phyloP scores from a whole-genome alignment of 805 yeast species.

The Starmerella geochares region DNA sequence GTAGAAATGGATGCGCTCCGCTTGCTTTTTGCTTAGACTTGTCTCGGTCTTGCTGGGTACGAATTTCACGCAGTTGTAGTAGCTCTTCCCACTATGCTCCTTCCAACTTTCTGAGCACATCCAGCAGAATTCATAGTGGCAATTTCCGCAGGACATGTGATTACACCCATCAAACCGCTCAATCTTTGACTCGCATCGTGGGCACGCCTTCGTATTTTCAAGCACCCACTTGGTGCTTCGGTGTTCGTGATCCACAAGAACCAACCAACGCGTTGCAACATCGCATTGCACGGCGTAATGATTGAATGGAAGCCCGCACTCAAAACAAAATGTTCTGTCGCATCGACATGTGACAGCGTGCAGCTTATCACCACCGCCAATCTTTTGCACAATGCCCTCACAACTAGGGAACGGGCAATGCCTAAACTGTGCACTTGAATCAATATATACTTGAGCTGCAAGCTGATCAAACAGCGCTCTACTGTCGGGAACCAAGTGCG shows the following conservation, averaged over 20 bases:
- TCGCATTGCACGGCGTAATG: conserved; percentile 81
- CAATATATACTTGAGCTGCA: conserved; percentile 10
- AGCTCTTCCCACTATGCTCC: conserved; percentile 46
- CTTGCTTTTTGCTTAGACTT: conserved; percentile 9
- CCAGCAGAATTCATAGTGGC: conserved; percentile 85
- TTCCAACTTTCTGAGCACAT: conserved; percentile 72
- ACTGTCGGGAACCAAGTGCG: not conserved
- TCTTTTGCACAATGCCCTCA: conserved; percentile 26
- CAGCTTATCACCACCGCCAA: conserved; percentile 43
- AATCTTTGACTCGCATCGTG: conserved; percentile 65
- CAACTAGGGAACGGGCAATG: conserved; percentile 24
- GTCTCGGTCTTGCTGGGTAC: not conserved
- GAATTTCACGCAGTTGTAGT: conserved; percentile 50
- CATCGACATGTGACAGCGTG: conserved; percentile 49
- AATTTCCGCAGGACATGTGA: conserved; percentile 82
- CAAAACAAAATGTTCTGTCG: conserved; percentile 66
- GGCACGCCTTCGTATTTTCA: conserved; percentile 77
- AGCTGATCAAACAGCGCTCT: conserved; percentile 1
- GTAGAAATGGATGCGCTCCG: conserved; percentile 8
- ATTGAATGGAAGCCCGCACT: conserved; percentile 55
- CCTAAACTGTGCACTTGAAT: not conserved
- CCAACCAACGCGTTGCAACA: conserved; percentile 59
- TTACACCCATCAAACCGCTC: conserved; percentile 96
- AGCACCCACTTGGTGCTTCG: conserved; percentile 82
- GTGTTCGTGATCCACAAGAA: conserved; percentile 73